Percentiles rank a stretch among this genome's conserved stretches.
phyloP scores from a whole-genome alignment of 176 grass and related monocot species.

The Panicum miliaceum region DNA sequence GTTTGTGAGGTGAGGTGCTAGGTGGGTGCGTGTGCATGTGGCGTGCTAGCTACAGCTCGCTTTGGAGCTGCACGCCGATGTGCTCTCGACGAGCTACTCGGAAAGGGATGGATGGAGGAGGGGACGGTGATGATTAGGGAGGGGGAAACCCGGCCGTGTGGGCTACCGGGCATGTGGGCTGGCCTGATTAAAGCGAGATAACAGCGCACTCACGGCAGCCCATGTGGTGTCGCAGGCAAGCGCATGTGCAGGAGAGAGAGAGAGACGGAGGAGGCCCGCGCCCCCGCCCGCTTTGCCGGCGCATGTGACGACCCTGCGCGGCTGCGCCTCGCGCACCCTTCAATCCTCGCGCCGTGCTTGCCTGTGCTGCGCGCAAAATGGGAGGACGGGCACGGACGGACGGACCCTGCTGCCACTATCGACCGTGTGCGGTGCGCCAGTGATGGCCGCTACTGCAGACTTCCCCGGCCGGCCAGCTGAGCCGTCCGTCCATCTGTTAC shows the following conservation, averaged over 20 bases:
- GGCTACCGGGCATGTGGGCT: constrained; percentile 50
- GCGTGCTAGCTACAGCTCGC: background rate
- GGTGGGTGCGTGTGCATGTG: constrained; percentile 38
- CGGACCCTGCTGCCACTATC: background rate
- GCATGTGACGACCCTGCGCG: constrained; percentile 37
- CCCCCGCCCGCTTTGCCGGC: constrained; percentile 27
- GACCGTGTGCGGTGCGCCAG: background rate
- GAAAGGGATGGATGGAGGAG: background rate
- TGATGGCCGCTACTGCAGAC: background rate
- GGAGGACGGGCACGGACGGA: background rate
- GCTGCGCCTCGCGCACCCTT: background rate
- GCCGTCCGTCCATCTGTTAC: background rate
- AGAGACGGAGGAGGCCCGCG: background rate
- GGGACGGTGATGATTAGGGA: constrained; percentile 6
- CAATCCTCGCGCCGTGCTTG: background rate
- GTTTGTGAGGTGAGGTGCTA: background rate
- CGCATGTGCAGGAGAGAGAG: constrained; percentile 38
- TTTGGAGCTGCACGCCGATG: constrained; percentile 13
- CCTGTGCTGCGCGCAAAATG: constrained; percentile 27
- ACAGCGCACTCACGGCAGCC: constrained; percentile 39
- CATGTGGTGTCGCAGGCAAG: constrained; percentile 53
- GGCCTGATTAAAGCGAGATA: constrained; percentile 45
- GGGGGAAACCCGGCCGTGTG: constrained; percentile 28
- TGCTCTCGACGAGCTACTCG: background rate
- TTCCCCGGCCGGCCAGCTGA: background rate